Evolutionary conservation across 306 rosid species (phyloP).

Genomic region (Fragaria iinumae): DNA sequence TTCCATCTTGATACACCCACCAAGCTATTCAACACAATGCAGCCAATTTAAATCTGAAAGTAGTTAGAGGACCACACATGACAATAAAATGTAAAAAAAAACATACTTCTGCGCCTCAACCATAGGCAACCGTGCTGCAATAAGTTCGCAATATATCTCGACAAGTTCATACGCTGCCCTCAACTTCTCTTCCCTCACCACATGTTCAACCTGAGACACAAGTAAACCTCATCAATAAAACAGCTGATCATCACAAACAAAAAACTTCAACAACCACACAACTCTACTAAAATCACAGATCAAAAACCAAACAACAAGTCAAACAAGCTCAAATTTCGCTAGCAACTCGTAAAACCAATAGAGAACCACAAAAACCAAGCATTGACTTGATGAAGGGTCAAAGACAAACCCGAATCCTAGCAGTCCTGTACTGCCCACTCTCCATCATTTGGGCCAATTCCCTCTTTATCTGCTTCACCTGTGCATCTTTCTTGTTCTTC

Average conservation of each 20-base stretch:
- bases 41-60: not conserved
- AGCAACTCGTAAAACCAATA: not conserved
- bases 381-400: not conserved
- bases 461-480: slow-evolving; percentile 63
- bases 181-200: slow-evolving; percentile 87
- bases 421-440: slow-evolving; percentile 80
- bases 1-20: not conserved
- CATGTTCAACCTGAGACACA: slow-evolving; percentile 82
- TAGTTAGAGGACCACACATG: not conserved
- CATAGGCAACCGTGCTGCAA: slow-evolving; percentile 77
- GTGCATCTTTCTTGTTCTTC: slow-evolving; percentile 78
- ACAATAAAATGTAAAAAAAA: slow-evolving; percentile 3
- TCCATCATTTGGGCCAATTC: slow-evolving; percentile 81
- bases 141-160: slow-evolving; percentile 88
- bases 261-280: not conserved
- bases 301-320: not conserved
- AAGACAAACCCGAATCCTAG: slow-evolving; percentile 66
- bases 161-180: slow-evolving; percentile 83
- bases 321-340: not conserved
- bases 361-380: not conserved
- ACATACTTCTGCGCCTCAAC: slow-evolving; percentile 92
- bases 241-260: not conserved
- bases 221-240: slow-evolving; percentile 16
- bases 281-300: not conserved
- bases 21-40: not conserved